A percentile compares a stretch with the other conserved stretches of the same genome.
phyloP scores from a whole-genome alignment of 805 yeast species.

The Ogataea trehalophila region DNA sequence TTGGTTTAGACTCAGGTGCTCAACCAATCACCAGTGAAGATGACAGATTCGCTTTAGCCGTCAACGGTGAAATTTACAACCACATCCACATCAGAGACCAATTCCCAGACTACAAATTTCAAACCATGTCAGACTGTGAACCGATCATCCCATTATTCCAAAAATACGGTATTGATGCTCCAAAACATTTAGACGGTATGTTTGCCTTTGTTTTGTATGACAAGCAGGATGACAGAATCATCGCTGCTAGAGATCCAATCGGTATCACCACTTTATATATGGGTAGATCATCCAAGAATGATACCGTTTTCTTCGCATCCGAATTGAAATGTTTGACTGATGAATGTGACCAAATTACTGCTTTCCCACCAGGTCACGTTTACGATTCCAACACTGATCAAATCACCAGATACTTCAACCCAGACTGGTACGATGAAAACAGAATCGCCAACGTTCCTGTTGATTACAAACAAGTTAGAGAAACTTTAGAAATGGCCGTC shows the following conservation, averaged over 20 bases:
- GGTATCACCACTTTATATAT: slow-evolving; percentile 95
- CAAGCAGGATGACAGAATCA: slow-evolving; percentile 72
- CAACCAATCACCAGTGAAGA: slow-evolving; percentile 90
- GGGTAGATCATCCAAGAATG: slow-evolving; percentile 77
- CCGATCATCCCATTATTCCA: slow-evolving; percentile 90
- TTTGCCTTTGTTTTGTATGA: slow-evolving; percentile 94
- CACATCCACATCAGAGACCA: slow-evolving; percentile 84
- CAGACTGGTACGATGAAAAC: slow-evolving; percentile 89
- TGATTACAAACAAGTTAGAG: slow-evolving; percentile 69
- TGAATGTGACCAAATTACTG: slow-evolving; percentile 87
- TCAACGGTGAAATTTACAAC: slow-evolving; percentile 98
- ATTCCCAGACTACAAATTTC: slow-evolving; percentile 66
- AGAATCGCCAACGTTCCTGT: slow-evolving; percentile 72
- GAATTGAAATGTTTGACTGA: slow-evolving; percentile 92
- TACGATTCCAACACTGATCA: slow-evolving; percentile 89
- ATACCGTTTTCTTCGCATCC: slow-evolving; percentile 83
- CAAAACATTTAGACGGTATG: slow-evolving; percentile 95
- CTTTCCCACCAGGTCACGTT: slow-evolving; percentile 98
- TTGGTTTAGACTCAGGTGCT: slow-evolving; percentile 96
- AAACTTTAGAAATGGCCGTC: slow-evolving; percentile 85
- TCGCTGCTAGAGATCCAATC: slow-evolving; percentile 98
- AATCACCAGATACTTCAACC: slow-evolving; percentile 82
- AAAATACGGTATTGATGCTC: slow-evolving; percentile 86
- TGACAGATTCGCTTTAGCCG: slow-evolving; percentile 69
- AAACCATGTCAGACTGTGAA: slow-evolving; percentile 93